phyloP scores from a whole-genome alignment of 2,329 filamentous ascomycete genomes.

The Fusarium humuli region DNA sequence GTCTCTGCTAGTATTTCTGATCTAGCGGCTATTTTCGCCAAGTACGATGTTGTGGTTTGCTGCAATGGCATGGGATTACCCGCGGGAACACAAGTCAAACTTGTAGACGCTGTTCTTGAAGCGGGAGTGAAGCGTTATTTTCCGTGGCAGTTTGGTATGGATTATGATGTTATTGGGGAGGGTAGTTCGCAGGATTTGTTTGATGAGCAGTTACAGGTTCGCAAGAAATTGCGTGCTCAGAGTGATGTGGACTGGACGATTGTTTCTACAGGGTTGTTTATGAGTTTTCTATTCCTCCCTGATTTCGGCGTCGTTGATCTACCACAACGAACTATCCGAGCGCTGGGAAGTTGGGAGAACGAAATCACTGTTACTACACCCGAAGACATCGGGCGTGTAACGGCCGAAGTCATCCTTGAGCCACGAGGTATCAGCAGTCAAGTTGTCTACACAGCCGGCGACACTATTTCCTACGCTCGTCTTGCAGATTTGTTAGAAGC shows the following conservation, averaged over 20 bases:
- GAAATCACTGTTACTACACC: conserved; percentile 71
- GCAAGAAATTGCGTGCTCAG: conserved; percentile 63
- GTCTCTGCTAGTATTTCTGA: conserved; percentile 51
- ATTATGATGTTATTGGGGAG: conserved; percentile 73
- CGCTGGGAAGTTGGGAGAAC: conserved; percentile 71
- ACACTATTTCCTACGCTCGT: conserved; percentile 68
- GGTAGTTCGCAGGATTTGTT: conserved; percentile 73
- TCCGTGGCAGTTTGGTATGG: conserved; percentile 80
- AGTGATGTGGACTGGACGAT: conserved; percentile 68
- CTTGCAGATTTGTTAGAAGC: conserved; percentile 65
- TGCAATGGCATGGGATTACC: conserved; percentile 71
- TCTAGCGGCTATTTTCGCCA: conserved; percentile 57
- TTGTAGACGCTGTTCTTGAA: conserved; percentile 65
- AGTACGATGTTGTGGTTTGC: conserved; percentile 67
- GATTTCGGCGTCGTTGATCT: conserved; percentile 73
- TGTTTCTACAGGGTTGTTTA: conserved; percentile 77
- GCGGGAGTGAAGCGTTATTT: conserved; percentile 66
- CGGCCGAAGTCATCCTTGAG: conserved; percentile 66
- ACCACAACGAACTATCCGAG: conserved; percentile 56
- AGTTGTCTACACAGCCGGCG: conserved; percentile 70
- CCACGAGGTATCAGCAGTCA: conserved; percentile 51
- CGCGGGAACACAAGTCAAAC: conserved; percentile 66
- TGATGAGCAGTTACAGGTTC: conserved; percentile 73
- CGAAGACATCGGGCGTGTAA: conserved; percentile 71
- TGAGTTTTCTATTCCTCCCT: conserved; percentile 73